Percentiles rank a stretch among this genome's conserved stretches.
Evolutionary conservation across 176 grass and related monocot genomes (phyloP).

Genomic region (Hordeum marinum): DNA sequence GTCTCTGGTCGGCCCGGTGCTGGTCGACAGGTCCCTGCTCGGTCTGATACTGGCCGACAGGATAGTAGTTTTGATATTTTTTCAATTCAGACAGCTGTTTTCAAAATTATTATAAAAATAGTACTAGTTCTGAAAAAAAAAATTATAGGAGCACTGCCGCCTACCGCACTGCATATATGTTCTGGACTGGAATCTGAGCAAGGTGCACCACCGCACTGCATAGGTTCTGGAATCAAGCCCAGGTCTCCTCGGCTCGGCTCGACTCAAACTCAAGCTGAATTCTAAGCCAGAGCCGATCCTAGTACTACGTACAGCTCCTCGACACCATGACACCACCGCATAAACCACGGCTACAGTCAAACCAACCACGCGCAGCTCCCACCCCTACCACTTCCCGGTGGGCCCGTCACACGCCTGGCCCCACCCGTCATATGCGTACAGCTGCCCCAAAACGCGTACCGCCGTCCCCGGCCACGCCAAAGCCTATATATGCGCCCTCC

Average conservation of each 20-base stretch:
- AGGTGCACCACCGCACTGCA: too few relatives aligned
- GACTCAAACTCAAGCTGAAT: background rate
- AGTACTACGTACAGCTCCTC: background rate
- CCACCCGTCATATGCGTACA: background rate
- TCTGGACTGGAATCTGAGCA: too few relatives aligned
- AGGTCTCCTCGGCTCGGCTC: background rate
- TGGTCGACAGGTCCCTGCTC: too few relatives aligned
- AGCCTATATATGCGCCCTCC: conserved; percentile 20
- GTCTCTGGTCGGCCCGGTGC: too few relatives aligned
- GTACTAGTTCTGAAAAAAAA: too few relatives aligned
- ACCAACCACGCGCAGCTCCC: background rate
- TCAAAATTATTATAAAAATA: too few relatives aligned
- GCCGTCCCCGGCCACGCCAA: background rate
- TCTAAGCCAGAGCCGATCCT: background rate
- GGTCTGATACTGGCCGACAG: too few relatives aligned
- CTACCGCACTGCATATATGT: too few relatives aligned
- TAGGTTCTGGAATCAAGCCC: background rate
- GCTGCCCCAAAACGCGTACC: background rate
- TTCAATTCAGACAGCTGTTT: too few relatives aligned
- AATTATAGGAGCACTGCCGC: too few relatives aligned
- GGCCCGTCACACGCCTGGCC: rapidly evolving
- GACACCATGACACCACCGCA: background rate
- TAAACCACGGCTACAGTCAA: conserved; percentile 1
- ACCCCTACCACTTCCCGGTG: background rate
- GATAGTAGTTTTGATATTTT: too few relatives aligned